phyloP scores from a whole-genome alignment of 768 basidiomycete genomes.

The Inosperma sp. region DNA sequence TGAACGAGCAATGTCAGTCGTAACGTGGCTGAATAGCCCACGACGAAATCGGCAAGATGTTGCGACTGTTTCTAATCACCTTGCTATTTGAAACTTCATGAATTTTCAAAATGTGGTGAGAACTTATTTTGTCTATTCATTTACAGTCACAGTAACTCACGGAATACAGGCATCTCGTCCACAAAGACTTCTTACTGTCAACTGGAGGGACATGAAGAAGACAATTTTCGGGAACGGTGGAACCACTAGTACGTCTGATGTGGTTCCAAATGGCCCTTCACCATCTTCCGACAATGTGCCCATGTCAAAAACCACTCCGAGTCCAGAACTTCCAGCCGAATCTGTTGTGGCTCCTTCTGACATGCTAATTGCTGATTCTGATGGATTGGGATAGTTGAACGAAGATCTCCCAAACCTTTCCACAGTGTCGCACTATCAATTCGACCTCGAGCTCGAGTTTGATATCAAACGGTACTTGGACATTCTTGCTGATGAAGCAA shows the following conservation, averaged over 20 bases:
- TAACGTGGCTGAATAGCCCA: constrained; percentile 18
- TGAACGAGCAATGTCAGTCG: constrained; percentile 19
- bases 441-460: not conserved
- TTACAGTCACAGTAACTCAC: not conserved
- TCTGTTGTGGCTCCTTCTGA: too few relatives aligned
- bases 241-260: not conserved
- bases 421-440: not conserved
- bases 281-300: too few relatives aligned
- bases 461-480: constrained; percentile 1
- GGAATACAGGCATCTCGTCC: not conserved
- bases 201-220: constrained; percentile 2
- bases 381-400: not conserved
- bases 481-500: not conserved
- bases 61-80: constrained; percentile 1
- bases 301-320: not conserved
- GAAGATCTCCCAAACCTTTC: constrained; percentile 2
- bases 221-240: not conserved
- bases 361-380: not conserved
- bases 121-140: not conserved
- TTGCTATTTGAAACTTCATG: not conserved
- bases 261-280: too few relatives aligned
- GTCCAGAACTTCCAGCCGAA: not conserved
- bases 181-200: not conserved
- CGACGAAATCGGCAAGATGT: constrained; percentile 14
- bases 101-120: not conserved